These are phyloP conservation scores for Pelargonium australe DNA, from an alignment of 441 rosid species.

Conservation along the genomic window DNA sequence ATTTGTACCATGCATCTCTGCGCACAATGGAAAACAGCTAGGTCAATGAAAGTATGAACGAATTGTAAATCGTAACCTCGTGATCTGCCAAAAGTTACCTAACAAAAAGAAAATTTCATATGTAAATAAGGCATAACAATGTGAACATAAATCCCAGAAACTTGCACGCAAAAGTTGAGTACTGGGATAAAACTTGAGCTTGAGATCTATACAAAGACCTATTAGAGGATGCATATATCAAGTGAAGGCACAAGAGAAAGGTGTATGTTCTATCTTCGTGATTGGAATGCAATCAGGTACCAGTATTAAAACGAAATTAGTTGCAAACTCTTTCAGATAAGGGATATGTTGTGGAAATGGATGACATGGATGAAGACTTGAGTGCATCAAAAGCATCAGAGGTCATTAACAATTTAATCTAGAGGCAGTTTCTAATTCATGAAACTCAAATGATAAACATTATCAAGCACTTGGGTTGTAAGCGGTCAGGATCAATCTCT, in stretches of 20 bases:
- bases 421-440: not conserved
- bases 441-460: not conserved
- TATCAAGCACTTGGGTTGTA: not conserved
- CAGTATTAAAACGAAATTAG: not conserved
- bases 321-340: not conserved
- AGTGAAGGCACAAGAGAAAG: not conserved
- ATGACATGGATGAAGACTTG: not conserved
- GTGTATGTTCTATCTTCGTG: not conserved
- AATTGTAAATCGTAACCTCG: not conserved
- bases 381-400: not conserved
- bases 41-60: constrained; percentile 1
- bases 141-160: not conserved
- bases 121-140: not conserved
- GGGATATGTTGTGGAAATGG: not conserved
- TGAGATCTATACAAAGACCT: not conserved
- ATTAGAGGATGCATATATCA: not conserved
- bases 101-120: not conserved
- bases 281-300: not conserved
- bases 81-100: not conserved
- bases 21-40: constrained; percentile 6
- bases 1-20: constrained; percentile 86
- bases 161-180: not conserved
- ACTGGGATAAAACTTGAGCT: not conserved
- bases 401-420: not conserved
- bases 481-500: not conserved